Percentiles rank a stretch among this genome's conserved stretches.
Evolutionary conservation across 306 rosid genomes (phyloP).

Genomic region (Cotoneaster glaucophyllus): DNA sequence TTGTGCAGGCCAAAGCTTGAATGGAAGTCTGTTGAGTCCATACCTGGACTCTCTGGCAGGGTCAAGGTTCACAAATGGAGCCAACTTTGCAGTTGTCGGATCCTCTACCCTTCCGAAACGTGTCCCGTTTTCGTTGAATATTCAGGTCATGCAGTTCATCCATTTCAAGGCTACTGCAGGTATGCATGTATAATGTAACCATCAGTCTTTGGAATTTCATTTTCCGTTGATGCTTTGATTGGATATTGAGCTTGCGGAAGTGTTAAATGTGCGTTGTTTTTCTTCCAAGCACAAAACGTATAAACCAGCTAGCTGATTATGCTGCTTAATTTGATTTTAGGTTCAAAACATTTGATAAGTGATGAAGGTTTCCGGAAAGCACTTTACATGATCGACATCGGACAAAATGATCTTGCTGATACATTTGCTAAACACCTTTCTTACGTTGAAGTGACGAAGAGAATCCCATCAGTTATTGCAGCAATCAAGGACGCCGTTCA

Average conservation of each 20-base stretch:
- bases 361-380: slow-evolving; percentile 59
- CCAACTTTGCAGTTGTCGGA: slow-evolving; percentile 86
- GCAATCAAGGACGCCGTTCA: slow-evolving; percentile 60
- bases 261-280: neutral
- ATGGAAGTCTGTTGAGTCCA: slow-evolving; percentile 48
- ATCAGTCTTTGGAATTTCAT: neutral
- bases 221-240: neutral
- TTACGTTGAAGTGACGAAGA: slow-evolving; percentile 43
- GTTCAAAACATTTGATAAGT: slow-evolving; percentile 34
- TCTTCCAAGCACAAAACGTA: neutral
- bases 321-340: slow-evolving; percentile 20
- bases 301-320: neutral
- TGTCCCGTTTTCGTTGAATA: slow-evolving; percentile 73
- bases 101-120: slow-evolving; percentile 76
- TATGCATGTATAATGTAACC: neutral
- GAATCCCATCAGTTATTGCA: slow-evolving; percentile 47
- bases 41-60: slow-evolving; percentile 70
- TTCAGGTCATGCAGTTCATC: slow-evolving; percentile 81
- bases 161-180: slow-evolving; percentile 67
- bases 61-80: slow-evolving; percentile 70
- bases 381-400: slow-evolving; percentile 87
- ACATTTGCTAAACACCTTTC: slow-evolving; percentile 59
- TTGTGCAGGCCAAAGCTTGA: slow-evolving; percentile 82
- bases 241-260: neutral
- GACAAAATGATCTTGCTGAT: slow-evolving; percentile 86